Percentiles rank a stretch among this genome's conserved stretches.
These are phyloP conservation scores for Cladosporium sp. DNA, from an alignment of 2,329 filamentous ascomycete genomes.

Conservation along the genomic window DNA sequence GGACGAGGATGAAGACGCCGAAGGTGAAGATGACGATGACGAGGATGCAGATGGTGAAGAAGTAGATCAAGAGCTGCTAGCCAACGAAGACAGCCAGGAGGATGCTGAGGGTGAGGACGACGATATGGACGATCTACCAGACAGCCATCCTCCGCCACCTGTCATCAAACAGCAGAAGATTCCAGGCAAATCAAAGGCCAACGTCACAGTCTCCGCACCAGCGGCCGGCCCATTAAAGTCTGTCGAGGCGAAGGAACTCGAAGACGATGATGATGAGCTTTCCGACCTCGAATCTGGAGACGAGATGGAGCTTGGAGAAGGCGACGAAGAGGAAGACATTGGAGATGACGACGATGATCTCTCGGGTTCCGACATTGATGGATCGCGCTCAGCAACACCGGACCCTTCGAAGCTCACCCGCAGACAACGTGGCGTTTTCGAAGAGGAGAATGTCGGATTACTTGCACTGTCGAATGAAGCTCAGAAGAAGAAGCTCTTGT, in stretches of 20 bases:
- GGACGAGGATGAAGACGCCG: slow-evolving; percentile 43
- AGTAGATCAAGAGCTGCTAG: slow-evolving; percentile 27
- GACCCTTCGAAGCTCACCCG: slow-evolving; percentile 69
- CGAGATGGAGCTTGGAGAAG: slow-evolving; percentile 45
- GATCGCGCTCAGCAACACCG: slow-evolving; percentile 60
- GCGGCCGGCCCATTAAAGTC: slow-evolving; percentile 39
- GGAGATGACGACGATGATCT: slow-evolving; percentile 51
- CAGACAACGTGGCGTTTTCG: slow-evolving; percentile 63
- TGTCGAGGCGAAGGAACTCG: slow-evolving; percentile 55
- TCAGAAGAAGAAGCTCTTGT: slow-evolving; percentile 72
- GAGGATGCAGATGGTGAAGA: slow-evolving; percentile 36
- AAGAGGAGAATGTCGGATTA: slow-evolving; percentile 49
- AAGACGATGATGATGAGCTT: slow-evolving; percentile 54
- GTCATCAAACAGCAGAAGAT: slow-evolving; percentile 33
- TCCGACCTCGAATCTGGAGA: slow-evolving; percentile 39
- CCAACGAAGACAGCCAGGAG: slow-evolving; percentile 38
- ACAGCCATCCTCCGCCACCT: slow-evolving; percentile 38
- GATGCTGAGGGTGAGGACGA: slow-evolving; percentile 41
- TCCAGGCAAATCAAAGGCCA: slow-evolving; percentile 31
- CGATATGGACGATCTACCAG: slow-evolving; percentile 39
- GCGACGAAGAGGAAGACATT: slow-evolving; percentile 40
- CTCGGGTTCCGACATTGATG: slow-evolving; percentile 45
- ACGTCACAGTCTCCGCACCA: slow-evolving; percentile 36
- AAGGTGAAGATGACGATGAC: slow-evolving; percentile 41
- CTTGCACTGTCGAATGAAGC: slow-evolving; percentile 64